These are phyloP conservation scores for Basipetospora chlamydospora DNA, from an alignment of 2,329 filamentous ascomycete genomes.

Conservation along the genomic window DNA sequence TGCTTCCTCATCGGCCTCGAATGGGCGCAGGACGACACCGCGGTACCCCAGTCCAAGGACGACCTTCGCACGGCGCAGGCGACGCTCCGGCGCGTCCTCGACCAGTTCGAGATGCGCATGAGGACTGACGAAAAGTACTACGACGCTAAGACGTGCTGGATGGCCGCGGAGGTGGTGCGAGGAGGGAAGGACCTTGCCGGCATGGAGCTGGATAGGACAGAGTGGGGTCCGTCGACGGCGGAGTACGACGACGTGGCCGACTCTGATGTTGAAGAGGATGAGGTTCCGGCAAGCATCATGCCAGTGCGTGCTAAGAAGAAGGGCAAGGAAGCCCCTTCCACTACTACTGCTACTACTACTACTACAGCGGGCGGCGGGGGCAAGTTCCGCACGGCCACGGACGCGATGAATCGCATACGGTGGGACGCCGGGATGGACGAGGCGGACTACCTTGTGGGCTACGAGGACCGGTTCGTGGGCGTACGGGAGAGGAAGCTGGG, in stretches of 20 bases:
- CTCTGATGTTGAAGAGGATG: conserved; percentile 21
- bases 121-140: conserved; percentile 31
- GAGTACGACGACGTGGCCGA: conserved; percentile 27
- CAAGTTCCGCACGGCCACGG: conserved; percentile 41
- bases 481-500: conserved; percentile 37
- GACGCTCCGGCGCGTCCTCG: conserved; percentile 27
- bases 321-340: conserved; percentile 9
- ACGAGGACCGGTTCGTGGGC: conserved; percentile 45
- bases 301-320: no score
- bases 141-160: conserved; percentile 32
- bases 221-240: conserved; percentile 36
- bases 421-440: conserved; percentile 42
- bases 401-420: conserved; percentile 43
- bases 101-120: conserved; percentile 34
- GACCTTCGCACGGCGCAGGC: conserved; percentile 21
- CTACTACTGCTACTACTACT: background rate
- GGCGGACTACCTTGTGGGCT: conserved; percentile 41
- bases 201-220: conserved; percentile 29
- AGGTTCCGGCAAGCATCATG: no score
- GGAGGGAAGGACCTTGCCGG: conserved; percentile 21
- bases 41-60: no score
- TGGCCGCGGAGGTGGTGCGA: conserved; percentile 26
- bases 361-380: conserved; percentile 11
- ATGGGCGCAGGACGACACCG: conserved; percentile 13
- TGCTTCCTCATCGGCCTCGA: conserved; percentile 48